Percentiles rank a stretch among this genome's conserved stretches.
Evolutionary conservation across 371 early-diverging fungal genomes (phyloP).

Genomic region (Coemansia sp.): DNA sequence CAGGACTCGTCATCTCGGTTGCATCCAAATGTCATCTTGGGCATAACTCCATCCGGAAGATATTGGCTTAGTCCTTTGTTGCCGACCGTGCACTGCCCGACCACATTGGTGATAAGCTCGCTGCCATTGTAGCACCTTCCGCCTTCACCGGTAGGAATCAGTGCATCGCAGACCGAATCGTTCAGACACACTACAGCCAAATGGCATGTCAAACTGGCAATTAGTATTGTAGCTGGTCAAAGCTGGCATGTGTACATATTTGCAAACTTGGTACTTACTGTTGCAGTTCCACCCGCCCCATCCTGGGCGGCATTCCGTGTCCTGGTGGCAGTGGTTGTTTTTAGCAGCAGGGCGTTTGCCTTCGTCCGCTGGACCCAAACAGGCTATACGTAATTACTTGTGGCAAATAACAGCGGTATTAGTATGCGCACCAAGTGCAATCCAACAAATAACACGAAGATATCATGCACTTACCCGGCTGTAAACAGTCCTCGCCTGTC

Average conservation of each 20-base stretch:
- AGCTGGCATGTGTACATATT: background rate
- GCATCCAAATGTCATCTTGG: conserved; percentile 73
- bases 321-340: conserved; percentile 59
- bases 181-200: conserved; percentile 65
- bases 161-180: conserved; percentile 72
- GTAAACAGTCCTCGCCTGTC: conserved; percentile 84
- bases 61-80: conserved; percentile 65
- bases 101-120: conserved; percentile 71
- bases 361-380: conserved; percentile 61
- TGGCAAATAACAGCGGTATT: background rate
- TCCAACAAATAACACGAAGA: too few relatives aligned
- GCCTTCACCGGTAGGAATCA: conserved; percentile 72
- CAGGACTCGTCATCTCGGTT: conserved; percentile 58
- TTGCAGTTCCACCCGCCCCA: conserved; percentile 93
- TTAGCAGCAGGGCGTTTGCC: conserved; percentile 64
- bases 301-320: conserved; percentile 71
- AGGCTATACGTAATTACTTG: conserved; percentile 20
- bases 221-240: background rate
- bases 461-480: conserved; percentile 62
- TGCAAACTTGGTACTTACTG: conserved; percentile 54
- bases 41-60: conserved; percentile 60
- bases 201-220: too few relatives aligned
- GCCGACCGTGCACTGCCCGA: conserved; percentile 86
- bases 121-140: conserved; percentile 85
- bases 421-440: too few relatives aligned